These are phyloP conservation scores for Eucalyptus curtisii DNA, from an alignment of 345 rosid genomes.

Conservation along the genomic window DNA sequence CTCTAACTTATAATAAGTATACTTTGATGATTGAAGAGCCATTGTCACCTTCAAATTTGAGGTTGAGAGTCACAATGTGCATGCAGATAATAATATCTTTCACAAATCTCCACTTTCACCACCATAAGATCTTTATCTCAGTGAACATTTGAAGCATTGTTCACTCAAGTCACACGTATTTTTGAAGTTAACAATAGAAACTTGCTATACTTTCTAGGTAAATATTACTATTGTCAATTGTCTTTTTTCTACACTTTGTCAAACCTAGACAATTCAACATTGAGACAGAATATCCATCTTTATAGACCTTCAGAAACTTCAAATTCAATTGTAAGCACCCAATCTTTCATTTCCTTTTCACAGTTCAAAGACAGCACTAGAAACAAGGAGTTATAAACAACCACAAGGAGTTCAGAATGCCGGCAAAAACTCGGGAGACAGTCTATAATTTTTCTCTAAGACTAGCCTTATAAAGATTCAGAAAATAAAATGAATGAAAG, in stretches of 20 bases:
- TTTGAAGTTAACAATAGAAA: background rate
- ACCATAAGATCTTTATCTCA: background rate
- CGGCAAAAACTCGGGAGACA: background rate
- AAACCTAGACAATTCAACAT: background rate
- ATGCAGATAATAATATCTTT: background rate
- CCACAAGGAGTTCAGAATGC: background rate
- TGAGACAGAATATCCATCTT: background rate
- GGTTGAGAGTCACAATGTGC: background rate
- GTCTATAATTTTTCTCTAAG: background rate
- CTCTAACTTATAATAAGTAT: background rate
- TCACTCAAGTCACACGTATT: background rate
- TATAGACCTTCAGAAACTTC: background rate
- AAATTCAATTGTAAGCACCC: background rate
- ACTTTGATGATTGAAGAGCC: background rate
- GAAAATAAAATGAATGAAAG: background rate
- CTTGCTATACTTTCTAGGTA: background rate
- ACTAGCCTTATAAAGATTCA: background rate
- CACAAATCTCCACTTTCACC: background rate
- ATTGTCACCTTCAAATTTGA: background rate
- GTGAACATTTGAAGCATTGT: background rate
- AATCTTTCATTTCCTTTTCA: background rate
- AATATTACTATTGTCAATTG: background rate
- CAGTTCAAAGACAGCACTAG: background rate
- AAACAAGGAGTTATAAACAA: background rate
- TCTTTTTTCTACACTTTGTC: background rate